Evolutionary conservation across 306 rosid species (phyloP).

Genomic region (Trifolium fragiferum): DNA sequence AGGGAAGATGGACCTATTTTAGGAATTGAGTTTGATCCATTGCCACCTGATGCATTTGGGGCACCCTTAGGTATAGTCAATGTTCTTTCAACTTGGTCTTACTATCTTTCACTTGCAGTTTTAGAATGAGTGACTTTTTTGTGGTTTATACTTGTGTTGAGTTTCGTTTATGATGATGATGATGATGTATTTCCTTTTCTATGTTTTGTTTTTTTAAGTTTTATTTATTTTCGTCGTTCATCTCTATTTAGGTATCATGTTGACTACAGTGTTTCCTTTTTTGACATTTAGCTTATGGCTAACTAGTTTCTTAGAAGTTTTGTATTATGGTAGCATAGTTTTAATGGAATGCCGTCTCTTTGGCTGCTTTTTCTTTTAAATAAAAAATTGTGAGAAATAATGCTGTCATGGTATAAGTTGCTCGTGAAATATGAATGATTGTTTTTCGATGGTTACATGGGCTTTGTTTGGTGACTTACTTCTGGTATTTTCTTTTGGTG

Average conservation of each 20-base stretch:
- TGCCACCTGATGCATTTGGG: conserved; percentile 99
- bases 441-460: conserved; percentile 17
- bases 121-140: background rate
- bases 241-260: conserved; percentile 17
- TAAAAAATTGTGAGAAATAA: background rate
- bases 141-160: conserved; percentile 25
- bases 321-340: background rate
- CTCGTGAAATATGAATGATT: conserved; percentile 1
- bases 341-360: conserved; percentile 6
- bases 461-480: conserved; percentile 37
- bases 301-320: conserved; percentile 36
- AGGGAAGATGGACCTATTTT: conserved; percentile 93
- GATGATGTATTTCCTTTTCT: conserved; percentile 17
- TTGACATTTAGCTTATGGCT: background rate
- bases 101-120: conserved; percentile 14
- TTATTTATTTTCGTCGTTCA: background rate
- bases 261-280: conserved; percentile 26
- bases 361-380: conserved; percentile 19
- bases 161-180: conserved; percentile 22
- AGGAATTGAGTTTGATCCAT: conserved; percentile 88
- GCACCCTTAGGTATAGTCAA: conserved; percentile 73
- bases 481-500: conserved; percentile 44
- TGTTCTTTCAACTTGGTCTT: conserved; percentile 24
- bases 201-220: conserved; percentile 4
- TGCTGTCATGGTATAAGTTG: conserved; percentile 21